These are phyloP conservation scores for Zizania latifolia DNA, from an alignment of 176 grass and related monocot genomes.

Conservation along the genomic window DNA sequence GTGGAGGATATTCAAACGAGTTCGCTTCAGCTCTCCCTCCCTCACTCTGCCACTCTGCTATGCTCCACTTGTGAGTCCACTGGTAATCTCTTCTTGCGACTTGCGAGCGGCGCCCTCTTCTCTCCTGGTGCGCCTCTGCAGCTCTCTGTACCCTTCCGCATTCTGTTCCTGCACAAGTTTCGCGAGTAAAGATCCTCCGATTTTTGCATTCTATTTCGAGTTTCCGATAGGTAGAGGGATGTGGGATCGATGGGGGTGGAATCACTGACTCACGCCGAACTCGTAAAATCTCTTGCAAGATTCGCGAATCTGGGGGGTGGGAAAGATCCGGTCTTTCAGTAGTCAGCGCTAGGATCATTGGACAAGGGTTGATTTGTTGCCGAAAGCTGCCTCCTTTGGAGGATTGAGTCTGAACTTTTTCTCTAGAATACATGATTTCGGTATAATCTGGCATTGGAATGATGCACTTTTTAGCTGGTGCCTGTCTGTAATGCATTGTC, in stretches of 20 bases:
- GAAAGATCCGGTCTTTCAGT: background rate
- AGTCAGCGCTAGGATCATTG: background rate
- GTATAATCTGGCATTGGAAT: background rate
- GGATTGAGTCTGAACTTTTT: background rate
- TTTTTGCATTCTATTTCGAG: background rate
- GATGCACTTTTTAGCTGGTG: background rate
- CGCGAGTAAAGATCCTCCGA: background rate
- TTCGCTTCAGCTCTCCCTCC: no score
- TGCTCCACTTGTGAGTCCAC: no score
- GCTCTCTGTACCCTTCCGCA: background rate
- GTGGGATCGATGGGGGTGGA: background rate
- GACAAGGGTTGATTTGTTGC: background rate
- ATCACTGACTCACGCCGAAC: background rate
- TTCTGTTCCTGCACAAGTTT: background rate
- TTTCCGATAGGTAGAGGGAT: background rate
- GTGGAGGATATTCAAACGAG: no score
- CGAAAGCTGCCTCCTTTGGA: background rate
- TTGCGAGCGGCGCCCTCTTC: background rate
- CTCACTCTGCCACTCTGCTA: no score
- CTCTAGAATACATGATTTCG: background rate
- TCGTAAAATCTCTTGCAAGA: background rate
- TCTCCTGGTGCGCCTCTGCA: background rate
- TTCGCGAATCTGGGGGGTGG: background rate
- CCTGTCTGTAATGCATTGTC: background rate
- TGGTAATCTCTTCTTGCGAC: background rate